Base-by-base conservation (phyloP, 371 early-diverging fungal species). In the Mortierella sp. region DNA sequence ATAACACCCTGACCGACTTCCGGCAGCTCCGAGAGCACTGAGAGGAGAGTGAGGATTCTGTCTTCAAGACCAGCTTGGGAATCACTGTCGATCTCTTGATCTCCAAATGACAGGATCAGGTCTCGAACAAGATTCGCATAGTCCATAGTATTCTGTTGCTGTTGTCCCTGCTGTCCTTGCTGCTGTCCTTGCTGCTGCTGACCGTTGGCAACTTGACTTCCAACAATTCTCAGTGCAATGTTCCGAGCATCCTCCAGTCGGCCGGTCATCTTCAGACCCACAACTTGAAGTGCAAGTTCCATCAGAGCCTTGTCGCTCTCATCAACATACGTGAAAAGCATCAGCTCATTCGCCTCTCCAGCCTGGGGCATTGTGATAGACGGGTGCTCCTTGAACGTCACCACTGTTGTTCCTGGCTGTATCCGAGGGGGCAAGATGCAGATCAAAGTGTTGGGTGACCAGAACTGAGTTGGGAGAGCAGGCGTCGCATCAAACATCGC, bases 261-360 rank as follows among this genome's bases (percentile, higher is more conserved):
- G 31, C 93, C 93, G 0, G 90, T 92, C 88, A 91, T 92, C 66
- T 92, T 86, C 70, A 96, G 73, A 14, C 95, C 95, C 0, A 95
- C 88, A 1, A 94, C 93, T 56, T 94, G 95, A 37, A 96, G 81
- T 2, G 94, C 93, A 43, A 96, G 82, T 70, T 94, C 95, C 88
- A 94, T 90, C 60, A 96, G 68, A 28, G 93, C 93, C 51, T 92
- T 86, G 64, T 96, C 97, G 12, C 92, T 87, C 60, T 96, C 82
- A 31, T 85, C 84, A 23, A 81, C 82, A 55, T 89, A 89, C 0
- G 86, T 87, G 27, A 89, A 89, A 19, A 89, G 67, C 72, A 82
- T 81, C 34, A 87, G 72, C 56, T 86, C 85, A n/a, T 81, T 79
- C 37, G 78, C 79, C 19, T 82, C 83, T 1, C 73, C 60, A 21